Evolutionary conservation across 305 asterid genomes (phyloP).

Genomic region (Solanum hybrid): DNA sequence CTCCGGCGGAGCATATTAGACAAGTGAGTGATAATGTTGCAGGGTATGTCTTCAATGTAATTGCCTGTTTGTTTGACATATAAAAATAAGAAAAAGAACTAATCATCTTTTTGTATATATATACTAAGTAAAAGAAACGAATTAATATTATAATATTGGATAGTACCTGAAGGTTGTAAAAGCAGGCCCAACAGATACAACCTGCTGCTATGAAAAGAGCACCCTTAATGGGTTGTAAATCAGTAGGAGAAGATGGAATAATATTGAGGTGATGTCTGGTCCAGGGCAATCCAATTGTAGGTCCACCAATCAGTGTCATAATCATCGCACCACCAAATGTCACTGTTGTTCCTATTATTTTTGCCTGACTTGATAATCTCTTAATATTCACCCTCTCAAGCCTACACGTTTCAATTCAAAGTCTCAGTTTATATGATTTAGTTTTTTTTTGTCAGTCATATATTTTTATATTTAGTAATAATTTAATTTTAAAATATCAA

Average conservation of each 20-base stretch:
- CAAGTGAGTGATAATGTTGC: constrained; percentile 56
- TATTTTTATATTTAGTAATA: no score
- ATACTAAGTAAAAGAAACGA: neutral
- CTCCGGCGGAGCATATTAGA: constrained; percentile 49
- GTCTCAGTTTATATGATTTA: no score
- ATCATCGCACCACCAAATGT: constrained; percentile 71
- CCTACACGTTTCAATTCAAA: constrained; percentile 18
- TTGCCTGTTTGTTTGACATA: constrained; percentile 23
- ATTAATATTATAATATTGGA: neutral
- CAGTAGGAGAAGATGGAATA: constrained; percentile 1
- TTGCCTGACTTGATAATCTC: constrained; percentile 43
- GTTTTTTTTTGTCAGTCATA: no score
- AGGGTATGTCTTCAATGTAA: constrained; percentile 55
- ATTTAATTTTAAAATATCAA: no score
- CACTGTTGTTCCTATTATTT: constrained; percentile 40
- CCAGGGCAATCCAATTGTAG: constrained; percentile 47
- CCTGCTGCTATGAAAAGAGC: constrained; percentile 49
- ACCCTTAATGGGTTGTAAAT: constrained; percentile 41
- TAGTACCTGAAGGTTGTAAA: constrained; percentile 58
- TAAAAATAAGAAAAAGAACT: neutral
- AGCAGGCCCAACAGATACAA: constrained; percentile 55
- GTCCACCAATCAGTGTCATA: constrained; percentile 45
- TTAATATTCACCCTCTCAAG: constrained; percentile 46
- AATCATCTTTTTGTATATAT: no score
- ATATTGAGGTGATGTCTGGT: constrained; percentile 6